A percentile compares a stretch with the other conserved stretches of the same genome.
These are phyloP conservation scores for Boletus coccyginus DNA, from an alignment of 768 basidiomycete genomes.

Conservation along the genomic window DNA sequence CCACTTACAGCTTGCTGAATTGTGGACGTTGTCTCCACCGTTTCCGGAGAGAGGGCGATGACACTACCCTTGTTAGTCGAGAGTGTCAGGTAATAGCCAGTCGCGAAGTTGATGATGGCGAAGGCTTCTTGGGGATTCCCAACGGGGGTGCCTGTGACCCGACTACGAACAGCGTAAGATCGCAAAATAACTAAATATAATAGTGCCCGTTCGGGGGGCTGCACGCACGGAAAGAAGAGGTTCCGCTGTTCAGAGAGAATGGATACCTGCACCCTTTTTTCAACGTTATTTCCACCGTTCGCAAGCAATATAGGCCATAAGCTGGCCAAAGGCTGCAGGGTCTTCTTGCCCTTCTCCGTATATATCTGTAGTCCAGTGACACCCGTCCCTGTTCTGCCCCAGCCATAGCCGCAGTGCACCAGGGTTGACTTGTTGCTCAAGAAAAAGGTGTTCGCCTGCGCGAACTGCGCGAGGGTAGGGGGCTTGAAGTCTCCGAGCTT, in stretches of 20 bases:
- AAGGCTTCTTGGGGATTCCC: neutral
- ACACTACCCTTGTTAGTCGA: neutral
- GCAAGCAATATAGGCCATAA: neutral
- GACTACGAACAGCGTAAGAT: neutral
- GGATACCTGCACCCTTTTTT: constrained; percentile 6
- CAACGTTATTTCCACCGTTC: constrained; percentile 3
- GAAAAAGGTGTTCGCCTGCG: constrained; percentile 16
- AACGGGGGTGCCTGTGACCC: neutral
- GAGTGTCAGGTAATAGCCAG: constrained; percentile 9
- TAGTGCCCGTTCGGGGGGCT: neutral
- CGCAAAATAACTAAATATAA: neutral
- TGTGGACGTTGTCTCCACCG: neutral
- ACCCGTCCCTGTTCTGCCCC: constrained; percentile 8
- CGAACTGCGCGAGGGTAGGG: constrained; percentile 17
- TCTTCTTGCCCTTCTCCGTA: neutral
- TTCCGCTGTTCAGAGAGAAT: constrained; percentile 3
- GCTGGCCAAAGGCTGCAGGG: neutral
- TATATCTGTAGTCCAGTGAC: constrained; percentile 9
- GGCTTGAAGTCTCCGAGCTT: constrained; percentile 20
- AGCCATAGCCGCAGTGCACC: constrained; percentile 14
- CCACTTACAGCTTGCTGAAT: neutral
- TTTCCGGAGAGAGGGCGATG: neutral
- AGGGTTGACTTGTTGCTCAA: constrained; percentile 1
- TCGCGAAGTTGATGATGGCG: constrained; percentile 9
- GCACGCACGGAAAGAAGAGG: constrained; percentile 3